Evolutionary conservation across 2,329 filamentous ascomycete genomes (phyloP).

Genomic region (Ophiostoma montium): DNA sequence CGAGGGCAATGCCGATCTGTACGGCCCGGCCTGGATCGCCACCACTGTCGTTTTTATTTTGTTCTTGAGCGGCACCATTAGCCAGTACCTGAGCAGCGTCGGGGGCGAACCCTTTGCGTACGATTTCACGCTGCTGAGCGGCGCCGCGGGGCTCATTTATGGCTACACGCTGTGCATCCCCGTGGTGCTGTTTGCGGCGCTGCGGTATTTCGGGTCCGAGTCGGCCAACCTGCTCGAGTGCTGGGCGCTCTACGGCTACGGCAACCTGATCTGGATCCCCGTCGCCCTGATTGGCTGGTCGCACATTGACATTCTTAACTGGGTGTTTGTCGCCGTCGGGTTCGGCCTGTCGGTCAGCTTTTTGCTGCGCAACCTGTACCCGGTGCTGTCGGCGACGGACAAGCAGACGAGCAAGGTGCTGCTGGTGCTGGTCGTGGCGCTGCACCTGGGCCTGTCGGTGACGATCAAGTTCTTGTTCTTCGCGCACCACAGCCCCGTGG

Average conservation of each 20-base stretch:
- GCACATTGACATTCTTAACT: constrained; percentile 75
- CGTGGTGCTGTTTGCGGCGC: constrained; percentile 67
- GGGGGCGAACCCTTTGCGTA: constrained; percentile 66
- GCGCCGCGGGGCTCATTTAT: constrained; percentile 83
- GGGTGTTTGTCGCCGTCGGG: constrained; percentile 78
- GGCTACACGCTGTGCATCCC: constrained; percentile 88
- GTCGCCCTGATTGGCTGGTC: constrained; percentile 89
- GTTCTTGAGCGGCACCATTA: constrained; percentile 90
- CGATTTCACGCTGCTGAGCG: constrained; percentile 79
- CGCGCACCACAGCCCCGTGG: constrained; percentile 51
- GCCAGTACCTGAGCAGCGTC: constrained; percentile 66
- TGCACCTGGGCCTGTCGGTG: constrained; percentile 82
- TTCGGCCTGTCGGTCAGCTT: constrained; percentile 75
- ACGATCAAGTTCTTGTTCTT: constrained; percentile 98
- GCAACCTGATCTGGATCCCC: constrained; percentile 93
- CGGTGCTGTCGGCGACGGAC: constrained; percentile 85
- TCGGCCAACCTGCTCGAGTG: constrained; percentile 88
- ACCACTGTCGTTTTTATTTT: constrained; percentile 93
- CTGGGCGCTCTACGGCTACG: constrained; percentile 90
- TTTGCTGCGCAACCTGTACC: constrained; percentile 74
- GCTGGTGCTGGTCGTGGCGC: constrained; percentile 64
- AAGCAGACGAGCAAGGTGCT: constrained; percentile 80
- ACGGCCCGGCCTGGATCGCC: constrained; percentile 97
- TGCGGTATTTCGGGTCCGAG: constrained; percentile 93
- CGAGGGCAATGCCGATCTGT: constrained; percentile 91